phyloP scores from a whole-genome alignment of 202 grass and related monocot species.

The Brachypodium distachyon region DNA sequence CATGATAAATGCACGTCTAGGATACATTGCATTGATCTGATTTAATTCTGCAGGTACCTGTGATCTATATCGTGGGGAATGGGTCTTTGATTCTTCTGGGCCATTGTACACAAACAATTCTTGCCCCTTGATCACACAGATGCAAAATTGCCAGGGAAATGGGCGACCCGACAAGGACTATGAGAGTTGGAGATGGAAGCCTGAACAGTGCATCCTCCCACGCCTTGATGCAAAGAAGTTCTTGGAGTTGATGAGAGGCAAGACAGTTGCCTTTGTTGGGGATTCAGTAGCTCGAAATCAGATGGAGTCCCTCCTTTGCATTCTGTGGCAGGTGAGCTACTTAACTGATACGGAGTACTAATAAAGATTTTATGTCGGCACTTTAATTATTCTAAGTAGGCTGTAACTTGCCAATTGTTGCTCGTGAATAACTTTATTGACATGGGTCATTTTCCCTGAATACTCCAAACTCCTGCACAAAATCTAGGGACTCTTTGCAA shows the following conservation, averaged over 20 bases:
- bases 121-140: conserved; percentile 87
- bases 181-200: conserved; percentile 88
- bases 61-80: conserved; percentile 71
- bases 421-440: neutral
- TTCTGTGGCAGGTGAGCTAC: conserved; percentile 76
- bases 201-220: conserved; percentile 61
- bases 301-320: conserved; percentile 91
- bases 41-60: conserved; percentile 52
- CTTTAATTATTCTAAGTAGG: neutral
- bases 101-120: conserved; percentile 87
- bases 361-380: neutral
- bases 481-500: neutral
- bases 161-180: conserved; percentile 83
- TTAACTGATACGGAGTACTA: neutral
- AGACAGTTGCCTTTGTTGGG: conserved; percentile 87
- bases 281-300: conserved; percentile 96
- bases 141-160: conserved; percentile 94
- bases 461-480: neutral
- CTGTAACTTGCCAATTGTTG: neutral
- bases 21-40: neutral
- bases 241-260: conserved; percentile 89
- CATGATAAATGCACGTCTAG: neutral
- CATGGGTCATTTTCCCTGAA: neutral
- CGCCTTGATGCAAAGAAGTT: conserved; percentile 69
- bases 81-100: conserved; percentile 63